These are phyloP conservation scores for Beta corolliflora DNA, from an alignment of 179 eudicot species.

Conservation along the genomic window DNA sequence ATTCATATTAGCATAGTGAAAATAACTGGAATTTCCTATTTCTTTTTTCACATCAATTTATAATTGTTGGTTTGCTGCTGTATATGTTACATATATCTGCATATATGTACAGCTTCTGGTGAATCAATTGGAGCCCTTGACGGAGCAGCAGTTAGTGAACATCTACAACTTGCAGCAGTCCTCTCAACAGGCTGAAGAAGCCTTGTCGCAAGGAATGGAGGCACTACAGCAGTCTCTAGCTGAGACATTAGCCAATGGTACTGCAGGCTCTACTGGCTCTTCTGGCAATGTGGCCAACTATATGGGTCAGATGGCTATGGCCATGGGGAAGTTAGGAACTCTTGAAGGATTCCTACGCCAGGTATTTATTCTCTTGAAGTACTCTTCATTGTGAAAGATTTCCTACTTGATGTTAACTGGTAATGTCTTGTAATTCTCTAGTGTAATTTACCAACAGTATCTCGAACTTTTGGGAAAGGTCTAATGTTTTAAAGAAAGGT, in stretches of 20 bases:
- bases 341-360: conserved; percentile 90
- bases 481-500: neutral
- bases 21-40: too few relatives aligned
- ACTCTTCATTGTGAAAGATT: neutral
- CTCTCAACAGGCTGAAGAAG: conserved; percentile 95
- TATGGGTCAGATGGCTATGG: conserved; percentile 99
- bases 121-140: conserved; percentile 85
- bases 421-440: neutral
- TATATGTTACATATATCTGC: neutral
- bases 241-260: conserved; percentile 73
- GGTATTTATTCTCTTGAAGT: conserved; percentile 41
- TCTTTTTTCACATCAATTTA: too few relatives aligned
- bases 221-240: conserved; percentile 92
- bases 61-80: neutral
- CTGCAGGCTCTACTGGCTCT: conserved; percentile 61
- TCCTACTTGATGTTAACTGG: neutral
- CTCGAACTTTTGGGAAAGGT: neutral
- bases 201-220: conserved; percentile 96
- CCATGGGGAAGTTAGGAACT: conserved; percentile 96
- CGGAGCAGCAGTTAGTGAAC: conserved; percentile 77
- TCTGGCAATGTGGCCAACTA: conserved; percentile 92
- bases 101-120: conserved; percentile 68
- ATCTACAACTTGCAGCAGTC: conserved; percentile 79
- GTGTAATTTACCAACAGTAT: neutral
- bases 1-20: neutral